Percentiles rank a stretch among this genome's conserved stretches.
Evolutionary conservation across 108 stramenopile species (phyloP).

Genomic region (Conticribra weissflogii): DNA sequence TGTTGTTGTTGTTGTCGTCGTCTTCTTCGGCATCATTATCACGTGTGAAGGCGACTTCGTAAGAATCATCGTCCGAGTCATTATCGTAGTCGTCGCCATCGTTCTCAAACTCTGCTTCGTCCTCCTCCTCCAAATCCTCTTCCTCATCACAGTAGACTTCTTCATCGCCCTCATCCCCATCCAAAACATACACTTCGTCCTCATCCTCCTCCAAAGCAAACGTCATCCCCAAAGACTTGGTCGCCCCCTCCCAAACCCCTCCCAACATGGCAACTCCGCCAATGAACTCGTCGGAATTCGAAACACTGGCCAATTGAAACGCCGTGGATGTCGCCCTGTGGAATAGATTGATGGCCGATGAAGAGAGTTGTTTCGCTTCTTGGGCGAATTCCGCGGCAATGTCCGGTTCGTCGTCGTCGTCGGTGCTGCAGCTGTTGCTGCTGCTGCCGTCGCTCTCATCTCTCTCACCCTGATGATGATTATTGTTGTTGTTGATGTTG

Average conservation of each 20-base stretch:
- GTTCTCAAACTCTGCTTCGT: slow-evolving; percentile 12
- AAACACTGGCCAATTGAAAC: not conserved
- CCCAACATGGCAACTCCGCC: slow-evolving; percentile 1
- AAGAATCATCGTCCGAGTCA: slow-evolving; percentile 22
- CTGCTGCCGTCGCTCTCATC: not conserved
- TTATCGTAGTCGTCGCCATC: slow-evolving; percentile 11
- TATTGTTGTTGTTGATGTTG: not conserved
- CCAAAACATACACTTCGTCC: slow-evolving; percentile 22
- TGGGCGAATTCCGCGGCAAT: not conserved
- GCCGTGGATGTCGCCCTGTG: not conserved
- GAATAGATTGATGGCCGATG: slow-evolving; percentile 4
- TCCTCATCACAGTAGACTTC: slow-evolving; percentile 25
- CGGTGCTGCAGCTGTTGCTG: not conserved
- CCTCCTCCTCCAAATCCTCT: slow-evolving; percentile 21
- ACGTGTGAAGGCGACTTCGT: slow-evolving; percentile 17
- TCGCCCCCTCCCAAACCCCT: not conserved
- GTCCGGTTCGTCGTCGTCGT: not conserved
- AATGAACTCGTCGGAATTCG: not conserved
- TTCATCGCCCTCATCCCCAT: slow-evolving; percentile 23
- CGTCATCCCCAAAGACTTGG: slow-evolving; percentile 3
- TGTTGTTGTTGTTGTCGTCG: not conserved
- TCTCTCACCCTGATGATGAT: not conserved
- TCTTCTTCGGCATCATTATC: not conserved
- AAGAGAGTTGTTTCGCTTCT: slow-evolving; percentile 4
- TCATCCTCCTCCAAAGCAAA: slow-evolving; percentile 36